Base-by-base conservation (phyloP, 805 yeast species). In the Lipomyces yamadae region DNA sequence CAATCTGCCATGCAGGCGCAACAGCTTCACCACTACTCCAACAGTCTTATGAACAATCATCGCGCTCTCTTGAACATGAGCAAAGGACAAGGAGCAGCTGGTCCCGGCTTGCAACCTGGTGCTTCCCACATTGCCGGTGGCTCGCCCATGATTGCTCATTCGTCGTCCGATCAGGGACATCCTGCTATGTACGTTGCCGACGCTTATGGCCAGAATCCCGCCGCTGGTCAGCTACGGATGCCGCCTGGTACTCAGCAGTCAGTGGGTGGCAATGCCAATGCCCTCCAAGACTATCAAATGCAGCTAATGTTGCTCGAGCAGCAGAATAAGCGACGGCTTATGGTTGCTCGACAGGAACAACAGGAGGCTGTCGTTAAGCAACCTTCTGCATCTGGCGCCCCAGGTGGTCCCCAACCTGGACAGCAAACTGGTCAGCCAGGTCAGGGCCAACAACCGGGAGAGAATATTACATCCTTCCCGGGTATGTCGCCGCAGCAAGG, bases 281-380 rank as follows among this genome's bases (percentile, higher is more conserved):
- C 94, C 1, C 79, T 91, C 52, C 91, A 88, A 72, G 96, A 91
- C 74, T 91, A 91, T 76, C 96, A 91, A 76, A 87, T 86, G 81
- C 94, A 90, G 76, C 79, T 90, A 71, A 84, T 89, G 84, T 75
- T 88, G 62, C 78, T 91, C 74, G 96, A 91, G 73, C 85, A 85
- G 70, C 93, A 90, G 75, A 91, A 89, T 76, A 88, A 88, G 75
- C 86, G 85, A 75, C 82, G 90, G 63, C 79, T 89, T 48, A 65
- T 76, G 72, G 77, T 74, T n/a, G 78, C 79, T 15, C 74, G 78
- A n/a, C 79, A 77, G 63, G 78, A 77, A 58, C 79, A 76, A 56
- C 77, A 76, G 70, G 75, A 72, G 29, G 67, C 67, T 10, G 65
- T 57, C 18, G 55, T 65, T 42, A 65, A 63, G 59, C 67, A 67